Conservation (phyloP, 805 yeast species). For the Suhomyces prunicola region DNA sequence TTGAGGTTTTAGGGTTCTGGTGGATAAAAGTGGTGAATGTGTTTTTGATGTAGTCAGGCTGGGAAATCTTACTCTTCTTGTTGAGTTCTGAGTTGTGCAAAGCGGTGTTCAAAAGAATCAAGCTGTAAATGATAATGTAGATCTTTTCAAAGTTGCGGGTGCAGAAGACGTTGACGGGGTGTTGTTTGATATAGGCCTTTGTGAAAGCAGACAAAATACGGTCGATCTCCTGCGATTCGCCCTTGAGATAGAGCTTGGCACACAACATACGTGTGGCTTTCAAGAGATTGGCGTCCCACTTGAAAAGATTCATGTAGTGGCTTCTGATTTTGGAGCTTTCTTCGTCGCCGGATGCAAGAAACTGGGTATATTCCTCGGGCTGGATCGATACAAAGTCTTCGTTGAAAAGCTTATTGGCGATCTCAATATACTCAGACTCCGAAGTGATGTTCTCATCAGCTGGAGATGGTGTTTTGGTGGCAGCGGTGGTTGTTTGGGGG, state of each 20-base stretch:
- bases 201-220: slow-evolving; percentile 68
- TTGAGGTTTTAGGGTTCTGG: slow-evolving; percentile 28
- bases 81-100: slow-evolving; percentile 53
- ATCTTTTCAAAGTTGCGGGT: slow-evolving; percentile 52
- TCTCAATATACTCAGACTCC: slow-evolving; percentile 25
- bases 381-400: slow-evolving; percentile 42
- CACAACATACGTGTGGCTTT: slow-evolving; percentile 60
- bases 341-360: slow-evolving; percentile 33
- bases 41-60: slow-evolving; percentile 40
- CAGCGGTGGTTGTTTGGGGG: background rate
- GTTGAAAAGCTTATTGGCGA: slow-evolving; percentile 34
- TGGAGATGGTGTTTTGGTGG: background rate
- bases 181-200: slow-evolving; percentile 54
- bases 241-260: slow-evolving; percentile 65
- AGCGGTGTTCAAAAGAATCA: slow-evolving; percentile 74
- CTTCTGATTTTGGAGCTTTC: slow-evolving; percentile 41
- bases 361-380: slow-evolving; percentile 45
- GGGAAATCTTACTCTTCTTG: slow-evolving; percentile 37
- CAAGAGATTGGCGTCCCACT: slow-evolving; percentile 51
- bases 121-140: slow-evolving; percentile 68
- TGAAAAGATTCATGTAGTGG: slow-evolving; percentile 46
- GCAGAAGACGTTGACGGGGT: slow-evolving; percentile 46
- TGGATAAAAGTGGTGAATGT: slow-evolving; percentile 41
- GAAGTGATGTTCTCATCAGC: background rate
- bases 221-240: slow-evolving; percentile 81